Evolutionary conservation across 371 early-diverging fungal genomes (phyloP), one percentile per base, ranked within the genome.

Genomic region (Coemansia sp.): DNA sequence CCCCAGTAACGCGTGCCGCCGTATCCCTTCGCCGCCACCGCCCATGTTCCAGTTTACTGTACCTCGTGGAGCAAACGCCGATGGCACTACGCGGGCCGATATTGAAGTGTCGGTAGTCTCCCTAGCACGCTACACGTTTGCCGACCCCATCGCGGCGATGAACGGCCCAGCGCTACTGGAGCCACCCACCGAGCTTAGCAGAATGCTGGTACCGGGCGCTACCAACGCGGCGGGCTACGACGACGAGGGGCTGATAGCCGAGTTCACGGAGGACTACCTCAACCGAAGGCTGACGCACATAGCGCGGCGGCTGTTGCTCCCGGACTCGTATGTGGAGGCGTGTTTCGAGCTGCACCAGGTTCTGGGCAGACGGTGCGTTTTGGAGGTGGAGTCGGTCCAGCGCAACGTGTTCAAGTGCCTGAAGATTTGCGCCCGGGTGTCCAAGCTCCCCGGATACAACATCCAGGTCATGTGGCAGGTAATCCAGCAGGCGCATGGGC

Each of bases 391-490:
- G 48, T 38, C 66, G 1, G 71, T 70, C 44, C 72, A 75, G 54
- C 62, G 75, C 40, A 75, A 75, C 42, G 62, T 66, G n/a, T 75
- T 75, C 60, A 75, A 75, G 40, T 75, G 75, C 42, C 16, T 75
- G 2, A 75, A 75, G 60, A 71, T 75, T 9, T 75, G 75, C 36
- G 75, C 75, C 5, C 62, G 75, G 7, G 54, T 75, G 51, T 75
- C 75, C 3, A 75, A 75, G 58, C 75, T 75, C 9, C 75, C 53
- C 36, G 75, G 75, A 4, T 75, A 75, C 58, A 66, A 43, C 48
- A 66, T 75, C 43, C 72, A 75, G 54, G 44, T 66, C 3, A 71
- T 75, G 72, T 75, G 75, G 75, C 75, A 75, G 50, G 60, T 75
- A 4, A 60, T 75, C 5, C 72, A 66, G 49, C 66, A 75, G 46